Evolutionary conservation across 1,284 basidiomycete species (phyloP).

Genomic region (Pseudozyma thailandica): DNA sequence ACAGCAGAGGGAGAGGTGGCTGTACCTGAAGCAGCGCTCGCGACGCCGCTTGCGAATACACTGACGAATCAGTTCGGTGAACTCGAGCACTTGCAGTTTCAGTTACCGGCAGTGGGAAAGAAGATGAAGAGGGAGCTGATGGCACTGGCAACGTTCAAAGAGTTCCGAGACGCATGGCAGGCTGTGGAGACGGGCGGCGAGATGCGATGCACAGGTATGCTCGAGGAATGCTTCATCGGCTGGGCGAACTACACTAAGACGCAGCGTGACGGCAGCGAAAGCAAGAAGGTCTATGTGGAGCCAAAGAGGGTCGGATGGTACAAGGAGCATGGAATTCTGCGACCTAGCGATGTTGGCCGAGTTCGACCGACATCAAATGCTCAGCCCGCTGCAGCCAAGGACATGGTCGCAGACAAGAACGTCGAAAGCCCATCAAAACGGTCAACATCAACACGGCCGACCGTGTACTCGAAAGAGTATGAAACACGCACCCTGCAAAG

Average conservation of each 20-base stretch:
- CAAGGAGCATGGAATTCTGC: constrained; percentile 15
- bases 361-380: constrained; percentile 3
- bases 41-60: constrained; percentile 43
- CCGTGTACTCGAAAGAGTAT: constrained; percentile 32
- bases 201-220: constrained; percentile 52
- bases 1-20: background rate
- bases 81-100: constrained; percentile 42
- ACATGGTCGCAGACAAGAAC: background rate
- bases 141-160: constrained; percentile 52
- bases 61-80: constrained; percentile 47
- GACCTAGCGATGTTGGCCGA: constrained; percentile 32
- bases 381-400: background rate
- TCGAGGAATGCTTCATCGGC: constrained; percentile 60
- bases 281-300: constrained; percentile 35
- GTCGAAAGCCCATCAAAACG: background rate
- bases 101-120: constrained; percentile 30
- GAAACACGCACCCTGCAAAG: constrained; percentile 28
- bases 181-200: constrained; percentile 53
- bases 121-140: constrained; percentile 52
- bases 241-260: constrained; percentile 48
- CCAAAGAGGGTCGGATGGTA: constrained; percentile 43
- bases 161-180: constrained; percentile 51
- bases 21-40: constrained; percentile 13
- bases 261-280: constrained; percentile 9
- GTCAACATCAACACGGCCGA: constrained; percentile 2